phyloP scores from a whole-genome alignment of 2,329 filamentous ascomycete species.

The Colletotrichum godetiae region DNA sequence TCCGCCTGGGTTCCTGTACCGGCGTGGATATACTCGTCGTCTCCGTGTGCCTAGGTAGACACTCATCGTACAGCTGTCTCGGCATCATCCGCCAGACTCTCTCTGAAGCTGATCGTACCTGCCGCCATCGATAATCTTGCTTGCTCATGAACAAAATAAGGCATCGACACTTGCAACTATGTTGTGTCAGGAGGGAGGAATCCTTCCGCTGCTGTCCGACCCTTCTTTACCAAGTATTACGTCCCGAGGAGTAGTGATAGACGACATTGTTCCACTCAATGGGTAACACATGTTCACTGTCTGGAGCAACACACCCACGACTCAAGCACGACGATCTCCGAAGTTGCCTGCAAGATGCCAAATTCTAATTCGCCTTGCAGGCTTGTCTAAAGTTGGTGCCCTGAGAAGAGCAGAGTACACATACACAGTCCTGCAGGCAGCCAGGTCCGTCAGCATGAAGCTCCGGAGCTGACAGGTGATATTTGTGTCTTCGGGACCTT shows the following conservation, averaged over 20 bases:
- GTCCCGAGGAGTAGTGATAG: not conserved
- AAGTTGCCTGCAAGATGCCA: conserved; percentile 23
- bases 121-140: not conserved
- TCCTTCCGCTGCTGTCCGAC: conserved; percentile 5
- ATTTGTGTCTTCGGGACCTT: conserved; percentile 28
- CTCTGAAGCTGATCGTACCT: not conserved
- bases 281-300: conserved; percentile 23
- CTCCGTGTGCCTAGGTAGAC: not conserved
- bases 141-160: not conserved
- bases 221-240: conserved; percentile 6
- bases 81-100: not conserved
- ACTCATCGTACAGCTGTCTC: conserved; percentile 4
- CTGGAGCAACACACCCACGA: conserved; percentile 12
- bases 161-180: not conserved
- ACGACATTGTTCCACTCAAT: conserved; percentile 5
- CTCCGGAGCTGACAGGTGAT: conserved; percentile 13
- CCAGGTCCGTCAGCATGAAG: conserved; percentile 10
- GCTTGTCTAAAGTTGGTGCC: not conserved
- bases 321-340: conserved; percentile 24
- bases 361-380: conserved; percentile 8
- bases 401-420: not conserved
- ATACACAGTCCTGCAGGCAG: conserved; percentile 2
- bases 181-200: not conserved
- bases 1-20: not conserved
- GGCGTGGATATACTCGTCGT: not conserved